phyloP scores from a whole-genome alignment of 2,329 filamentous ascomycete genomes.

The Hypoxylon sp. region DNA sequence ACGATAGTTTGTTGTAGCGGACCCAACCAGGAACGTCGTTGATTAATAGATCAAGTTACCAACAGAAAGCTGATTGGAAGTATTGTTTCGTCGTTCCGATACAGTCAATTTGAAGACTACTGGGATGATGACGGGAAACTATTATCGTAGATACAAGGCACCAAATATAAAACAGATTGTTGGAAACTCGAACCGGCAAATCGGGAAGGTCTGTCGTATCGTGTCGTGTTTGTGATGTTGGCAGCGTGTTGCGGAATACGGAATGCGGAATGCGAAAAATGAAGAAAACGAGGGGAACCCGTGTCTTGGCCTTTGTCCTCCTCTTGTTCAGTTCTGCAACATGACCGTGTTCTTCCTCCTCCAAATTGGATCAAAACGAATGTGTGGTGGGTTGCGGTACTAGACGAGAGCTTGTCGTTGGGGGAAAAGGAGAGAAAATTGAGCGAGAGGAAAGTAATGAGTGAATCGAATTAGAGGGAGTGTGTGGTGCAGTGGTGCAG shows the following conservation, averaged over 20 bases:
- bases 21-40: slow-evolving; percentile 24
- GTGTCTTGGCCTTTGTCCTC: slow-evolving; percentile 38
- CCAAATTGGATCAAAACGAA: slow-evolving; percentile 40
- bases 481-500: too few relatives aligned
- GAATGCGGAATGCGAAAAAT: slow-evolving; percentile 14
- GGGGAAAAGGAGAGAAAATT: slow-evolving; percentile 14
- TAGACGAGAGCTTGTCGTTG: slow-evolving; percentile 14
- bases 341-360: slow-evolving; percentile 30
- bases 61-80: slow-evolving; percentile 19
- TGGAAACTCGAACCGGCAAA: slow-evolving; percentile 22
- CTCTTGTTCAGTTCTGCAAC: slow-evolving; percentile 34
- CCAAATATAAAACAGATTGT: slow-evolving; percentile 7
- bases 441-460: slow-evolving; percentile 25
- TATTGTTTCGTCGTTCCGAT: slow-evolving; percentile 8
- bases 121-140: background rate
- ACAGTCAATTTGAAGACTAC: slow-evolving; percentile 8
- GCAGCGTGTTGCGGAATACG: slow-evolving; percentile 20
- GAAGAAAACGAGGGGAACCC: slow-evolving; percentile 23
- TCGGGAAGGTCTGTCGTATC: slow-evolving; percentile 19
- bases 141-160: slow-evolving; percentile 22
- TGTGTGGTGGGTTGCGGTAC: slow-evolving; percentile 30
- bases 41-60: slow-evolving; percentile 14
- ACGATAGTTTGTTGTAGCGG: slow-evolving; percentile 11
- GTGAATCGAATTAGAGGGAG: slow-evolving; percentile 17
- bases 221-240: slow-evolving; percentile 24